Evolutionary conservation across 75 land plant genomes (phyloP), one percentile per base, ranked within the genome.

Genomic region (Cupressus sempervirens): DNA sequence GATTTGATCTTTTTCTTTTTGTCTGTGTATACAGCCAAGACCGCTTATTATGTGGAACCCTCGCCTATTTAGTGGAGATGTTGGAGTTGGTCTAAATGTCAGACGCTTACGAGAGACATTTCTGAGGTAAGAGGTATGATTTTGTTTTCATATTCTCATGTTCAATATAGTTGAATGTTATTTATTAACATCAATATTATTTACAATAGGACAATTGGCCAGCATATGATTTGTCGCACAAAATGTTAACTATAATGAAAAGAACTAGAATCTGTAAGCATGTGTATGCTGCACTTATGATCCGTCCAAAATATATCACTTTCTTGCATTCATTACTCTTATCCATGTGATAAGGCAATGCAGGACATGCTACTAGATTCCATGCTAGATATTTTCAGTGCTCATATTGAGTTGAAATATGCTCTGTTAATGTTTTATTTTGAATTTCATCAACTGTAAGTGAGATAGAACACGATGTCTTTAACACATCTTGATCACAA

Each of bases 21-120:
- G 10, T 46, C 43, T 53, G 11, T 79, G 45, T 40, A 79, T 79
- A 77, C 87, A 97, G 98, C 91, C 91, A 62, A 94, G 96, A 85
- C 98, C 99, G 35, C 91, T 97, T 50, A 86, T 97, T 43, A 97
- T 97, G 99, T 95, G 98, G 99, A 97, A 97, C 80, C 99, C 99
- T 34, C 93, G 95, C 29, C 92, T 97, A 38, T 76, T 96, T 46
- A 97, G 98, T 87, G 99, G 93, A 80, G 99, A 96, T 86, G 99
- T 97, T 84, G 99, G 99, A 65, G 88, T 97, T 88, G 99, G 99
- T 40, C 88, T 94, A 65, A 97, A 97, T 87, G 99, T 97, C 46
- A 88, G 99, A 36, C 92, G 92, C 68, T 74, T 94, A 73, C 88
- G 99, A 48, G 86, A 90, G 34, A 76, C 88, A 30, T 96, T 97